Base-by-base conservation (phyloP, 257 asterid genomes). In the Perilla frutescens region DNA sequence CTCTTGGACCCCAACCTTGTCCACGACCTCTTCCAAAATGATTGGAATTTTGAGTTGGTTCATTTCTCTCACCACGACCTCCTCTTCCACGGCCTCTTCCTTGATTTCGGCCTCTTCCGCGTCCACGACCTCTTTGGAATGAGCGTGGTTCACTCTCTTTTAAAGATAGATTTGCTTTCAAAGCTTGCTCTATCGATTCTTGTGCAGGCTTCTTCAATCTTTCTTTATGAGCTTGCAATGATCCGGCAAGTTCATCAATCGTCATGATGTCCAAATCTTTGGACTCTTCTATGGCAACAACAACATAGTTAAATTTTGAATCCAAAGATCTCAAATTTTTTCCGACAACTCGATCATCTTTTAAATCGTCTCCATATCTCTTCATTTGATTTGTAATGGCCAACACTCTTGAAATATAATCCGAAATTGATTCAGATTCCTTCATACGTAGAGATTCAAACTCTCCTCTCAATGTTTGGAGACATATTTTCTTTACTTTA, bases 151-250 rank as follows among this genome's bases (percentile, higher is more conserved):
- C 10, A 37, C 1, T 36, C 39, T 54, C 40, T 5, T 68, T 53
- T 3, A 70, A 55, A 0, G 67, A 43, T 0, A 60, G 14, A 3
- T 50, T 70, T 57, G 67, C 47, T n/a, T 57, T 15, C 55, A 70
- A 56, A 41, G 11, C 67, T 47, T 62, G 41, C 2, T 48, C 62
- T 0, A 48, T 3, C 14, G 11, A 39, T 62, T 62, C 71, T 73
- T 50, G 60, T 3, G 6, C 15, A 8, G 9, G 7, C 11, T 15
- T 62, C 54, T 14, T 8, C 44, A 73, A 26, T 51, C 70, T 49
- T 8, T 72, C 51, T 72, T 71, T 62, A 72, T 72, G 76, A 36
- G 53, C 62, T 72, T 72, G 61, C 45, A 72, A 60, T 1, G 62
- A 72, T 9, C 62, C 31, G 1, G 7, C 8, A 15, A 59, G 61